A percentile compares a stretch with the other conserved stretches of the same genome.
These are phyloP conservation scores for Bassia scoparia DNA, from an alignment of 148 eudicot species.

Conservation along the genomic window DNA sequence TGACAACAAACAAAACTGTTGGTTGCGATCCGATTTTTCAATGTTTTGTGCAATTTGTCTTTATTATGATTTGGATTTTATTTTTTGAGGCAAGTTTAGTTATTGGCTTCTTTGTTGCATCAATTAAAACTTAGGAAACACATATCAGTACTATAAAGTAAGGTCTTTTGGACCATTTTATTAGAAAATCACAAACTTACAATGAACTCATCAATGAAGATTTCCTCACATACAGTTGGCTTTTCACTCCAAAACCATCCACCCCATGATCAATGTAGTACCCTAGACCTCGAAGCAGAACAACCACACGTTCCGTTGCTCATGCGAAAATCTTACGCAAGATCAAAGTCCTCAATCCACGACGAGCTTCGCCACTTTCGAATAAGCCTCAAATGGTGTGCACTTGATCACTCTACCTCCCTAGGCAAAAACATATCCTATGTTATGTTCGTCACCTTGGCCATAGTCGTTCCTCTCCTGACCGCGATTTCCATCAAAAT, in stretches of 20 bases:
- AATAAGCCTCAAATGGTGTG: conserved; percentile 24
- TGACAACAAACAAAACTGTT: too few relatives aligned
- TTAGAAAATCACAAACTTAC: conserved; percentile 1
- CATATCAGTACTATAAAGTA: not conserved
- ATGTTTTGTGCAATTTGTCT: too few relatives aligned
- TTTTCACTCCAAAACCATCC: conserved; percentile 11
- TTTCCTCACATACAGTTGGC: not conserved
- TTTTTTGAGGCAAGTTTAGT: too few relatives aligned
- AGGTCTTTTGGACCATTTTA: not conserved
- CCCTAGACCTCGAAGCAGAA: conserved; percentile 15
- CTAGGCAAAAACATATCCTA: conserved; percentile 20
- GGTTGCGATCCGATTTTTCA: too few relatives aligned
- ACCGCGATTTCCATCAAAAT: conserved; percentile 7
- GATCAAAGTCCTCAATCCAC: conserved; percentile 12
- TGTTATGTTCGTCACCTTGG: conserved; percentile 13
- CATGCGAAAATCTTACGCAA: conserved; percentile 11
- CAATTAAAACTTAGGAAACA: not conserved
- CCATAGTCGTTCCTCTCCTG: not conserved
- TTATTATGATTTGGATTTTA: too few relatives aligned
- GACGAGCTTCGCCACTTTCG: conserved; percentile 22
- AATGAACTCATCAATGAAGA: not conserved
- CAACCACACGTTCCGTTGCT: conserved; percentile 21
- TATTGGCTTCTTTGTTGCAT: not conserved
- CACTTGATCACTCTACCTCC: conserved; percentile 22
- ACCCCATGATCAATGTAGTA: conserved; percentile 6